Conservation (phyloP, 768 basidiomycete species). For the Lentinula edodes region DNA sequence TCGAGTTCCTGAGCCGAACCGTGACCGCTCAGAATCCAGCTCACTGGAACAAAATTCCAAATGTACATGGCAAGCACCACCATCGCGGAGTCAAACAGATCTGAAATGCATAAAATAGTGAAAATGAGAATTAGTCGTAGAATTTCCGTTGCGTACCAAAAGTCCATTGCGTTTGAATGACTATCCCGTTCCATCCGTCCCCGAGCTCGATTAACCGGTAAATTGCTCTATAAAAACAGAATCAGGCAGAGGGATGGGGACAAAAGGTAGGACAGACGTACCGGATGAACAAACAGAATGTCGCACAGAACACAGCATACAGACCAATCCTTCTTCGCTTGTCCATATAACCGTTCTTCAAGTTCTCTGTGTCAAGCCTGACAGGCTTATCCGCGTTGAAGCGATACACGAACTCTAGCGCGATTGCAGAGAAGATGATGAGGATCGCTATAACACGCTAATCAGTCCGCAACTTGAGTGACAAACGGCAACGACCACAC, state of each 20-base stretch:
- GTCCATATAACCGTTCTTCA: constrained; percentile 33
- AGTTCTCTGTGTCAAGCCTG: constrained; percentile 15
- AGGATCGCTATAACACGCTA: background rate
- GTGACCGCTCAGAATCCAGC: constrained; percentile 4
- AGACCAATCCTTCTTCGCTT: constrained; percentile 25
- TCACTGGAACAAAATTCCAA: constrained; percentile 23
- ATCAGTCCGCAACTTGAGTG: background rate
- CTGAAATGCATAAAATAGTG: background rate
- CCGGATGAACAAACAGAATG: constrained; percentile 1
- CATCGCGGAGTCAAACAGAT: constrained; percentile 23
- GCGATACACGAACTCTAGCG: background rate
- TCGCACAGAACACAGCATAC: constrained; percentile 9
- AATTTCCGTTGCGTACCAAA: constrained; percentile 25
- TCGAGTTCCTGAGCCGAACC: background rate
- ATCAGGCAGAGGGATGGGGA: background rate
- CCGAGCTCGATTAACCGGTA: constrained; percentile 39
- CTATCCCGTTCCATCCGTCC: constrained; percentile 38
- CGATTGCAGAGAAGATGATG: background rate
- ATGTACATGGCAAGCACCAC: constrained; percentile 23
- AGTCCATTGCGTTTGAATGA: constrained; percentile 36
- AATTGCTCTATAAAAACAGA: constrained; percentile 19
- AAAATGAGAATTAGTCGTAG: background rate
- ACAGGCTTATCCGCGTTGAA: constrained; percentile 9
- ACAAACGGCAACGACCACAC: background rate
- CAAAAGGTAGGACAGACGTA: background rate